Base-by-base conservation (phyloP, 441 rosid species). In the Adansonia rubrostipa region DNA sequence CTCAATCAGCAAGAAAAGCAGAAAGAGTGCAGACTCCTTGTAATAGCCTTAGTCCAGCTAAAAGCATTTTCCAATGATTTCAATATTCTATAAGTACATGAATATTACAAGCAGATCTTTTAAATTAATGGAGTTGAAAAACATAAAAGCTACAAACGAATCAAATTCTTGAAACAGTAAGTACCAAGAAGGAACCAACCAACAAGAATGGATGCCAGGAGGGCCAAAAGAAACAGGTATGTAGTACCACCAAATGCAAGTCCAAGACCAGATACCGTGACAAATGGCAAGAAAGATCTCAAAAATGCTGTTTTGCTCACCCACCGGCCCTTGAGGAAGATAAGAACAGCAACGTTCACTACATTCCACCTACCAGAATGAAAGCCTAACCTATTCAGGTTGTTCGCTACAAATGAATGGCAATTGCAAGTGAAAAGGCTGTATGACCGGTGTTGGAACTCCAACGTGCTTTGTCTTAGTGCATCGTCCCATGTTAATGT, bases 351-450 rank as follows among this genome's bases (percentile, higher is more conserved):
- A 14, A 90, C 83, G 82, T 92, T 92, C 78, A 90, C 92, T 76
- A 92, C 87, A 56, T 90, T 90, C 96, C 93, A 92, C 62, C 92
- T 85, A 5, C 94, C 87, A 8, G 92, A 88, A 47, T 71, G 83
- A 50, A 88, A 70, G 4, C 88, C 89, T 77, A 92, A 62, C 81
- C 92, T 87, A 85, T 92, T 92, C 47, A 92, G 81, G 83, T 88
- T 92, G 86, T 89, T 89, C 76, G 88, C 96, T 13, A 92, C 96
- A 75, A 88, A 90, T 14, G 92, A 92, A 80, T 92, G 96, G 83
- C 92, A 92, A 81, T 92, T 92, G 86, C 92, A 90, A 13, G 94
- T 89, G 74, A 92, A 82, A 71, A 92, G 89, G 82, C 84, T 89
- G 76, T 92, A 92, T 0, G 91, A 71, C 5, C 77, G 83, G 78